These are phyloP conservation scores for Cercospora sp. DNA, from an alignment of 2,329 filamentous ascomycete genomes.

Conservation along the genomic window DNA sequence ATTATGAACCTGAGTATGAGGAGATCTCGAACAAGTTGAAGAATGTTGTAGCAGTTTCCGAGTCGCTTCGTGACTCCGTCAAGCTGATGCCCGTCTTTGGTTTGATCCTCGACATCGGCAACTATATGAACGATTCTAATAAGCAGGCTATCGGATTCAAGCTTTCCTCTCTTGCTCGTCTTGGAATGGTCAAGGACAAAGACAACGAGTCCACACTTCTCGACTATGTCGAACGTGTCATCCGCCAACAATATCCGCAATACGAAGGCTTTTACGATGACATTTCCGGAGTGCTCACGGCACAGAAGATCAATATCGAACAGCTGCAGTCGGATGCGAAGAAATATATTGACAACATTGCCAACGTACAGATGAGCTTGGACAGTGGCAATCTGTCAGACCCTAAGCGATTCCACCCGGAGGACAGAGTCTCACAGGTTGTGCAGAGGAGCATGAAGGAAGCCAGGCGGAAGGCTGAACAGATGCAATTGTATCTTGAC, in stretches of 20 bases:
- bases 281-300: conserved; percentile 73
- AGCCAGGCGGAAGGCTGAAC: conserved; percentile 89
- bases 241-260: conserved; percentile 92
- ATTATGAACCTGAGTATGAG: conserved; percentile 85
- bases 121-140: conserved; percentile 99
- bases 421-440: conserved; percentile 89
- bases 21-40: conserved; percentile 83
- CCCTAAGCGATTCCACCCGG: conserved; percentile 95
- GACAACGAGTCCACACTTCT: conserved; percentile 97
- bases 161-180: conserved; percentile 83
- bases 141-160: conserved; percentile 99
- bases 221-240: conserved; percentile 93
- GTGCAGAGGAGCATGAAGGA: conserved; percentile 97
- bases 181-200: conserved; percentile 98
- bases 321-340: conserved; percentile 84
- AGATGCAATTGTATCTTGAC: conserved; percentile 89
- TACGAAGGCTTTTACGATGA: conserved; percentile 89
- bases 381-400: conserved; percentile 94
- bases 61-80: conserved; percentile 86
- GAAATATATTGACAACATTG: conserved; percentile 91
- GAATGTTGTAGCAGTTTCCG: conserved; percentile 82
- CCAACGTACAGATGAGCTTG: conserved; percentile 86
- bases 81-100: conserved; percentile 94
- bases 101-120: conserved; percentile 94
- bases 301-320: conserved; percentile 93